A percentile compares a stretch with the other conserved stretches of the same genome.
These are phyloP conservation scores for Fusarium sp. DNA, from an alignment of 2,329 filamentous ascomycete genomes.

Conservation along the genomic window DNA sequence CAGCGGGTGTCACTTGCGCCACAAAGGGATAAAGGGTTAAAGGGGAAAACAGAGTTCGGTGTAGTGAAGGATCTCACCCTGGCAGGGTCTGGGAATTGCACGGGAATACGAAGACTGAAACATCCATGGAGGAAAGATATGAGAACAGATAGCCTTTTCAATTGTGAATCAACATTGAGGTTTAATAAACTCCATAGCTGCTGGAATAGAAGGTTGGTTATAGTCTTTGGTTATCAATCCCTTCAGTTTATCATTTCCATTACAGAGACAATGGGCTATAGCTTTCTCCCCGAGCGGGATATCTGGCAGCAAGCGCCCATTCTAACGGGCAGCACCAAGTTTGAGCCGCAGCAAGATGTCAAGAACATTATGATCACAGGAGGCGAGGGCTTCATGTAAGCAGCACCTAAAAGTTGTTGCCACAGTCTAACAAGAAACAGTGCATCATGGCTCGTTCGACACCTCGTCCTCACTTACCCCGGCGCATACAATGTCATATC, in stretches of 20 bases:
- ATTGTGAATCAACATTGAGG: background rate
- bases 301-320: constrained; percentile 78
- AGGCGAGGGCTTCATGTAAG: constrained; percentile 86
- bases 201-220: no score
- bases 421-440: constrained; percentile 44
- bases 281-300: constrained; percentile 46
- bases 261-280: background rate
- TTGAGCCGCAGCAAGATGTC: constrained; percentile 72
- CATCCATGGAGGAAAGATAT: background rate
- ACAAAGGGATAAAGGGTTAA: background rate
- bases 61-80: background rate
- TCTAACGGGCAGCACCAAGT: constrained; percentile 74
- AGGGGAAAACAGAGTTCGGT: background rate
- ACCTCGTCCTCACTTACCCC: constrained; percentile 78
- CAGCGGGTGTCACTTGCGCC: background rate
- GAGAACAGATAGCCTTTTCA: background rate
- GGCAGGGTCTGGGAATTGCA: background rate
- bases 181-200: background rate
- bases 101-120: accelerated
- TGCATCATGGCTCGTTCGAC: constrained; percentile 84
- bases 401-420: background rate
- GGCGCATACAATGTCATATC: constrained; percentile 80
- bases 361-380: constrained; percentile 87
- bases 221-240: accelerated
- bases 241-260: accelerated